These are phyloP conservation scores for Scheffersomyces coipomensis DNA, from an alignment of 805 yeast genomes.

Conservation along the genomic window DNA sequence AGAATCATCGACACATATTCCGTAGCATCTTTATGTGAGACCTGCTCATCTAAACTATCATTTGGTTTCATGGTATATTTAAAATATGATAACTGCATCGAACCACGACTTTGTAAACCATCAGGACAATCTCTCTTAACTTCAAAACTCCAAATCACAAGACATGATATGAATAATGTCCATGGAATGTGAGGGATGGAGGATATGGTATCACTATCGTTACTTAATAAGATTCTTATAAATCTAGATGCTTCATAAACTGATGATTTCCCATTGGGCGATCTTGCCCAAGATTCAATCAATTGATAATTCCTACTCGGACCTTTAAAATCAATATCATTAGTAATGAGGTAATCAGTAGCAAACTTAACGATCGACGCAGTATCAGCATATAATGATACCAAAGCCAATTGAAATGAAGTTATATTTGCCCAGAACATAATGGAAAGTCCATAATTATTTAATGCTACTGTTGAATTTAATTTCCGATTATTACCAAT, in stretches of 20 bases:
- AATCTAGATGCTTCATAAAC: conserved; percentile 22
- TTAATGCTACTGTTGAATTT: conserved; percentile 9
- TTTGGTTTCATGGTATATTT: not conserved
- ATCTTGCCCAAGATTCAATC: conserved; percentile 20
- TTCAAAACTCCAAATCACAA: conserved; percentile 9
- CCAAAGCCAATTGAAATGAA: conserved; percentile 18
- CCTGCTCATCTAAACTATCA: not conserved
- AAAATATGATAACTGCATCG: not conserved
- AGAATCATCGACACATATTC: not conserved
- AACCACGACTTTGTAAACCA: not conserved
- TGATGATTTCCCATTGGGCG: conserved; percentile 20
- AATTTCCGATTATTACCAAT: not conserved
- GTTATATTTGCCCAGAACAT: conserved; percentile 31
- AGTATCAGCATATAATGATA: conserved; percentile 23
- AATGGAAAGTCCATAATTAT: conserved; percentile 28
- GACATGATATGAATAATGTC: conserved; percentile 5
- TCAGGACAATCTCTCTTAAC: not conserved
- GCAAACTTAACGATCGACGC: conserved; percentile 10
- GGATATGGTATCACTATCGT: conserved; percentile 14
- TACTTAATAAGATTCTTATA: conserved; percentile 17
- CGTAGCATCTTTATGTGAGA: not conserved
- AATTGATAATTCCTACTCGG: conserved; percentile 8
- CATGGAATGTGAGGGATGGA: conserved; percentile 14
- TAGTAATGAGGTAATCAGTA: conserved; percentile 6
- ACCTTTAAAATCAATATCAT: conserved; percentile 9